A percentile compares a stretch with the other conserved stretches of the same genome.
These are phyloP conservation scores for Suillus subluteus DNA, from an alignment of 768 basidiomycete genomes.

Conservation along the genomic window DNA sequence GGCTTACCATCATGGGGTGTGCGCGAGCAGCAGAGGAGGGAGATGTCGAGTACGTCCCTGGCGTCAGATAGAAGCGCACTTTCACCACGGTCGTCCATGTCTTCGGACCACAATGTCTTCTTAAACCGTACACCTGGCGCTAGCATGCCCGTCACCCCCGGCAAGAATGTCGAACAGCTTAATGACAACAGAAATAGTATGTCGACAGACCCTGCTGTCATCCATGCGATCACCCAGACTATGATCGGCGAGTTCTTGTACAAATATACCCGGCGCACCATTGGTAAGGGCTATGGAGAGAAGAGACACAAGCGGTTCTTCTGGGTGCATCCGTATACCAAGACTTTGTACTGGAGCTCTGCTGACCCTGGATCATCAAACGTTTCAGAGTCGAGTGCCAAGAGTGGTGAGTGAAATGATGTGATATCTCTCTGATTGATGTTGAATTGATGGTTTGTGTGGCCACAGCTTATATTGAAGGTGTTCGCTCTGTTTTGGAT, in stretches of 20 bases:
- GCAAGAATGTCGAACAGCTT: slow-evolving; percentile 34
- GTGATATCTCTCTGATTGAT: slow-evolving; percentile 10
- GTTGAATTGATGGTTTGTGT: slow-evolving; percentile 11
- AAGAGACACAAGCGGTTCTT: slow-evolving; percentile 94
- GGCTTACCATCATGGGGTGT: slow-evolving; percentile 53
- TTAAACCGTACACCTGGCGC: slow-evolving; percentile 40
- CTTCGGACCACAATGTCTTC: slow-evolving; percentile 70
- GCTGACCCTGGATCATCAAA: slow-evolving; percentile 89
- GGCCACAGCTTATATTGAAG: slow-evolving; percentile 84
- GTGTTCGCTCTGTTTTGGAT: slow-evolving; percentile 89
- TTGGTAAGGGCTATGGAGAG: slow-evolving; percentile 91
- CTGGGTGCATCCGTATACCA: slow-evolving; percentile 99
- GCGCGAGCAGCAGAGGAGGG: slow-evolving; percentile 56
- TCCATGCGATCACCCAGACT: slow-evolving; percentile 98
- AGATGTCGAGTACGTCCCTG: slow-evolving; percentile 71
- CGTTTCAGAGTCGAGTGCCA: slow-evolving; percentile 90
- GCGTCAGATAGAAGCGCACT: slow-evolving; percentile 67
- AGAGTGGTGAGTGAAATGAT: slow-evolving; percentile 78
- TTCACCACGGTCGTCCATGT: slow-evolving; percentile 82
- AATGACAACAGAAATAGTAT: slow-evolving; percentile 35
- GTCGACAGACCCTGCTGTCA: slow-evolving; percentile 85
- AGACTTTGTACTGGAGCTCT: slow-evolving; percentile 96
- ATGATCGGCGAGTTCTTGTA: slow-evolving; percentile 99
- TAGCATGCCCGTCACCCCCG: slow-evolving; percentile 47
- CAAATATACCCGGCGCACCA: slow-evolving; percentile 90